Evolutionary conservation across 2,329 filamentous ascomycete species (phyloP).

Genomic region (Paecilomyces fulvus): DNA sequence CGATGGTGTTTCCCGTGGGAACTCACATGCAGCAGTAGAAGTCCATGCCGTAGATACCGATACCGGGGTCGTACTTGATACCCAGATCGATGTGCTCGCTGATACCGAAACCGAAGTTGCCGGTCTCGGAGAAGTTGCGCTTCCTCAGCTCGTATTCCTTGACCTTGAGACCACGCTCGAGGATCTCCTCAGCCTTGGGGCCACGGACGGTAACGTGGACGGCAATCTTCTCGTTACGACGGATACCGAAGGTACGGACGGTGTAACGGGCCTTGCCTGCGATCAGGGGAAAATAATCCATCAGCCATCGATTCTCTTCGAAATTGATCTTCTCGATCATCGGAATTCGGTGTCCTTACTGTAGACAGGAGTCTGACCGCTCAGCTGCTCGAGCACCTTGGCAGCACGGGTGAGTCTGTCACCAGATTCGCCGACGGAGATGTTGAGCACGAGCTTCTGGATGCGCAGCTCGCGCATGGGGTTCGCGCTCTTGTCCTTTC

Average conservation of each 20-base stretch:
- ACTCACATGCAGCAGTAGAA: constrained; percentile 99
- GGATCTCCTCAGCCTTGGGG: constrained; percentile 98
- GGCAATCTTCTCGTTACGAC: constrained; percentile 99
- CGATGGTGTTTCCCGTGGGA: neutral
- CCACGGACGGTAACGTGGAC: constrained; percentile 99
- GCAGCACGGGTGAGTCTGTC: constrained; percentile 99
- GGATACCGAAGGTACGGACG: constrained; percentile 99
- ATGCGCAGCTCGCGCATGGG: constrained; percentile 99
- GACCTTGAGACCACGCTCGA: constrained; percentile 99
- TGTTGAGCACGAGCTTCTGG: constrained; percentile 99
- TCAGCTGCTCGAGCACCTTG: constrained; percentile 99
- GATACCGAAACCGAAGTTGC: constrained; percentile 99
- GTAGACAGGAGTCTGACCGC: constrained; percentile 99
- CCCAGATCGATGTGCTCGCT: constrained; percentile 99
- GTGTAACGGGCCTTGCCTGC: constrained; percentile 99
- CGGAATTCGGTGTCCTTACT: constrained; percentile 51
- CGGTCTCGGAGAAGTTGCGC: constrained; percentile 99
- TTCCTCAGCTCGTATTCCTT: constrained; percentile 99
- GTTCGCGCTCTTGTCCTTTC: constrained; percentile 74
- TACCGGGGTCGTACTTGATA: constrained; percentile 99
- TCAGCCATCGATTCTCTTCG: constrained; percentile 7
- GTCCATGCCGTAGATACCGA: constrained; percentile 99
- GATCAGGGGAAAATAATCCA: constrained; percentile 12
- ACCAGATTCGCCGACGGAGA: constrained; percentile 99
- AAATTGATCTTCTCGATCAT: neutral